A percentile compares a stretch with the other conserved stretches of the same genome.
Conservation (phyloP, 2,329 filamentous ascomycete genomes). For the Hymenoscyphus fructigenus region DNA sequence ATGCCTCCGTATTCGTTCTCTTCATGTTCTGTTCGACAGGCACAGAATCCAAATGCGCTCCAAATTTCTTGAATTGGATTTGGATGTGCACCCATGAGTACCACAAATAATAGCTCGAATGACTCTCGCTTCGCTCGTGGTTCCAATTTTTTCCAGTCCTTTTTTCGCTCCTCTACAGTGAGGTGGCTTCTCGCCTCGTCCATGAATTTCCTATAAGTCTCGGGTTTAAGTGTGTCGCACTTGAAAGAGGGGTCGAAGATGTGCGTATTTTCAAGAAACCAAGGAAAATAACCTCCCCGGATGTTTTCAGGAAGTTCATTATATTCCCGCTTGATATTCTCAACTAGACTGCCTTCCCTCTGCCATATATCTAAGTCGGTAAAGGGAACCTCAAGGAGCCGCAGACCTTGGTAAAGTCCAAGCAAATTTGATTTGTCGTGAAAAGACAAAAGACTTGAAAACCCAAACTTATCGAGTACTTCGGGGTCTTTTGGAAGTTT, state of each 20-base stretch:
- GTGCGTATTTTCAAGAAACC: conserved; percentile 30
- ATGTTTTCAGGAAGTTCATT: conserved; percentile 22
- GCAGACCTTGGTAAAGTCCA: conserved; percentile 31
- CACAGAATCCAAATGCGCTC: conserved; percentile 12
- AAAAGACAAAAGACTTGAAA: conserved; percentile 11
- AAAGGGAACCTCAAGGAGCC: conserved; percentile 19
- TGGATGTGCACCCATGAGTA: not conserved
- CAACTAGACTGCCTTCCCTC: conserved; percentile 3
- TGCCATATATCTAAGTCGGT: conserved; percentile 20
- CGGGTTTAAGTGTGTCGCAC: no score
- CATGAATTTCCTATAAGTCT: no score
- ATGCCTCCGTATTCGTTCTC: conserved; percentile 3
- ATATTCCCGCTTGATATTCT: conserved; percentile 15
- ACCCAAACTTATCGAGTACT: not conserved
- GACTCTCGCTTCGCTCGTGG: conserved; percentile 1
- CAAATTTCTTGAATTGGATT: conserved; percentile 11
- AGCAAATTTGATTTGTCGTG: conserved; percentile 25
- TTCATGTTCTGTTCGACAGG: not conserved
- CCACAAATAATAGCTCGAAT: conserved; percentile 5
- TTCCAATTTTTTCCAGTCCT: conserved; percentile 3
- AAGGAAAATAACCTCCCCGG: conserved; percentile 33
- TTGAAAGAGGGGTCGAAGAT: conserved; percentile 20
- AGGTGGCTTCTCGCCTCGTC: conserved; percentile 6
- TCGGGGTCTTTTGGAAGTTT: not conserved
- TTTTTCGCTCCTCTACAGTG: conserved; percentile 4